These are phyloP conservation scores for Tylopilus cervinicoccineus DNA, from an alignment of 768 basidiomycete species.

Conservation along the genomic window DNA sequence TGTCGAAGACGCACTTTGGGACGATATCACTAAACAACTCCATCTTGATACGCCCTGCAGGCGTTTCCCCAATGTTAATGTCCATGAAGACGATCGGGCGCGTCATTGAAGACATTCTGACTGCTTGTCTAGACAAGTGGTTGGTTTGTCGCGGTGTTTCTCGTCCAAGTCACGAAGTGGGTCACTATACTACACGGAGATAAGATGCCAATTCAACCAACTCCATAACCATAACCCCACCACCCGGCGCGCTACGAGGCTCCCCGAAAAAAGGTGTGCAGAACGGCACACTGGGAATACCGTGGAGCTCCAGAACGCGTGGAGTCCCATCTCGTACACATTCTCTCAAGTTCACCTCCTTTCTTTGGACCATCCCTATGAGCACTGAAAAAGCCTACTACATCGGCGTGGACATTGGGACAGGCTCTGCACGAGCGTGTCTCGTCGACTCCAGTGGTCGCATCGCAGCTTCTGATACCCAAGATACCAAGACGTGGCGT, in stretches of 20 bases:
- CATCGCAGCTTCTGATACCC: conserved; percentile 73
- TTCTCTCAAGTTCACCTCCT: neutral
- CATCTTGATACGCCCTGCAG: conserved; percentile 94
- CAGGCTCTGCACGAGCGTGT: conserved; percentile 87
- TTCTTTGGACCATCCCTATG: conserved; percentile 26
- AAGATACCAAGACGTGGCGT: conserved; percentile 82
- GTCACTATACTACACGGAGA: too few species aligned
- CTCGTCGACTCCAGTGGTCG: conserved; percentile 68
- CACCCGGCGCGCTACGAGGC: neutral
- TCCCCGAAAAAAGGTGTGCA: neutral
- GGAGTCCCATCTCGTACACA: conserved; percentile 11
- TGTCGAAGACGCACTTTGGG: conserved; percentile 64
- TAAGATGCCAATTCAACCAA: neutral
- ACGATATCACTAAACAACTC: conserved; percentile 95
- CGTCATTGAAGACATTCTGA: conserved; percentile 42
- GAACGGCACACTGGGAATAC: conserved; percentile 1
- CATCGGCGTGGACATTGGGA: conserved; percentile 84
- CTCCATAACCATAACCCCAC: neutral
- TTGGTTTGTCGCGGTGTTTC: neutral
- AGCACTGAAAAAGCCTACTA: conserved; percentile 43
- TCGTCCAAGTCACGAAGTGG: neutral
- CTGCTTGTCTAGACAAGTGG: neutral
- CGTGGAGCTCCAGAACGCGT: conserved; percentile 3
- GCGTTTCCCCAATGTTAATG: conserved; percentile 93
- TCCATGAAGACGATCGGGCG: conserved; percentile 98